Conservation (phyloP, 2,329 filamentous ascomycete species). For the Neospermospora avenae region DNA sequence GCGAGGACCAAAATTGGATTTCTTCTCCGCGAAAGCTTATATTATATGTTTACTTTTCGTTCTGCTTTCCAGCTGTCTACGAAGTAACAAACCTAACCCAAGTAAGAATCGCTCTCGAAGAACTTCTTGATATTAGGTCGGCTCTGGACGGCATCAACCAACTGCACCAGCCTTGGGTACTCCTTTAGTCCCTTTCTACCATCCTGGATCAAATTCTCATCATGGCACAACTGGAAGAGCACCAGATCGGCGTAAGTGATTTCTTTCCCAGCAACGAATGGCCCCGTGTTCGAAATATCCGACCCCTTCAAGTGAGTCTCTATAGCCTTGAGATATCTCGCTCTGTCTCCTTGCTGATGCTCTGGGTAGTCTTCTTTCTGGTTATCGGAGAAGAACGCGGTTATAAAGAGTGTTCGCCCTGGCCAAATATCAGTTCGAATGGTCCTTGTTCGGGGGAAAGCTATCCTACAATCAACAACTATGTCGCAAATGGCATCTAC, state of each 20-base stretch:
- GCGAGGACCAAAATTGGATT: no score
- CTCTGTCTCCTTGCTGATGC: constrained; percentile 26
- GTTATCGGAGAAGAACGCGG: constrained; percentile 31
- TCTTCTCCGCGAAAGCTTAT: no score
- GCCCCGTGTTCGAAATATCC: constrained; percentile 33
- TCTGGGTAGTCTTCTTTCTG: constrained; percentile 30
- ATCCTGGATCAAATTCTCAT: constrained; percentile 32
- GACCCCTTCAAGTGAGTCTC: constrained; percentile 35
- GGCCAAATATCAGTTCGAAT: not conserved
- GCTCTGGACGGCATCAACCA: constrained; percentile 32
- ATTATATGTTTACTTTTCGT: no score
- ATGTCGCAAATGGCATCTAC: constrained; percentile 35
- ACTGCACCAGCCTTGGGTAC: constrained; percentile 29
- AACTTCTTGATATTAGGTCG: constrained; percentile 32
- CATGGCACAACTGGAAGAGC: constrained; percentile 31
- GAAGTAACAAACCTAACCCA: constrained; percentile 20
- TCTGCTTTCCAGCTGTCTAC: no score
- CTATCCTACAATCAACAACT: constrained; percentile 27
- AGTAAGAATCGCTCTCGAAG: constrained; percentile 30
- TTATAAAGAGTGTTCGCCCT: constrained; percentile 34
- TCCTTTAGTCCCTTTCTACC: constrained; percentile 28
- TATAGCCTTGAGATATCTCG: constrained; percentile 33
- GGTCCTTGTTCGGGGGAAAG: not conserved
- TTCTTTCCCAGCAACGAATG: constrained; percentile 31
- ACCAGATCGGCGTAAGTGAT: constrained; percentile 35